Percentiles rank a stretch among this genome's conserved stretches.
Conservation (phyloP, 1,284 basidiomycete genomes). For the Ceratobasidium sp. region DNA sequence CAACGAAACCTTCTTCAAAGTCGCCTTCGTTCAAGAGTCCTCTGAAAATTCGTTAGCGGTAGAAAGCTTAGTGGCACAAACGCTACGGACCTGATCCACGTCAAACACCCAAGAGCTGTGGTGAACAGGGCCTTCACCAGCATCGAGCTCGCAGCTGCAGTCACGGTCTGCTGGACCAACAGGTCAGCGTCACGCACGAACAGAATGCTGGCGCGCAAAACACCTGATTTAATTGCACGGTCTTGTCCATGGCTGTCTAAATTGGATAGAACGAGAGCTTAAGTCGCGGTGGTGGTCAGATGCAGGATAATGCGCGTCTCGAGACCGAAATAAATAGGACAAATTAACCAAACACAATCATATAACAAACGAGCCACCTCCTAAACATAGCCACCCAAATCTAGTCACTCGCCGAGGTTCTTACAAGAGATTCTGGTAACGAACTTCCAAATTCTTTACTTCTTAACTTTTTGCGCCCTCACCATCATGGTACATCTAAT, state of each 20-base stretch:
- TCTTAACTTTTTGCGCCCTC: too few species aligned
- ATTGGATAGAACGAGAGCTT: constrained; percentile 11
- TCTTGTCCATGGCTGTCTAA: not conserved
- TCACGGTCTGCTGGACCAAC: constrained; percentile 37
- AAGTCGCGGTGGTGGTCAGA: constrained; percentile 8
- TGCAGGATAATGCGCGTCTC: not conserved
- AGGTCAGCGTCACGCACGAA: not conserved
- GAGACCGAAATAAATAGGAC: constrained; percentile 20
- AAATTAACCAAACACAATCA: too few species aligned
- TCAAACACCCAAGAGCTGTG: constrained; percentile 48
- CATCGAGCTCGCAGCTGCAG: constrained; percentile 36
- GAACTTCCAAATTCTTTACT: too few species aligned
- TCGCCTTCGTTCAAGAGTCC: constrained; percentile 49
- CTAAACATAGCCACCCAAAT: too few species aligned
- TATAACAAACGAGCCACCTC: not conserved
- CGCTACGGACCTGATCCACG: constrained; percentile 47
- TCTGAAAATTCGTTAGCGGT: constrained; percentile 38
- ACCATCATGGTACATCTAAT: too few species aligned
- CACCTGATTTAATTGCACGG: constrained; percentile 9
- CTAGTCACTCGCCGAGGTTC: too few species aligned
- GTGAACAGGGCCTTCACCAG: constrained; percentile 45
- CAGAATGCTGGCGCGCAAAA: not conserved
- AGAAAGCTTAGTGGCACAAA: not conserved
- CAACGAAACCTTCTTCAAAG: constrained; percentile 45
- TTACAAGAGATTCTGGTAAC: too few species aligned